Evolutionary conservation across 305 asterid species (phyloP).

Genomic region (Caryopteris hybrid): DNA sequence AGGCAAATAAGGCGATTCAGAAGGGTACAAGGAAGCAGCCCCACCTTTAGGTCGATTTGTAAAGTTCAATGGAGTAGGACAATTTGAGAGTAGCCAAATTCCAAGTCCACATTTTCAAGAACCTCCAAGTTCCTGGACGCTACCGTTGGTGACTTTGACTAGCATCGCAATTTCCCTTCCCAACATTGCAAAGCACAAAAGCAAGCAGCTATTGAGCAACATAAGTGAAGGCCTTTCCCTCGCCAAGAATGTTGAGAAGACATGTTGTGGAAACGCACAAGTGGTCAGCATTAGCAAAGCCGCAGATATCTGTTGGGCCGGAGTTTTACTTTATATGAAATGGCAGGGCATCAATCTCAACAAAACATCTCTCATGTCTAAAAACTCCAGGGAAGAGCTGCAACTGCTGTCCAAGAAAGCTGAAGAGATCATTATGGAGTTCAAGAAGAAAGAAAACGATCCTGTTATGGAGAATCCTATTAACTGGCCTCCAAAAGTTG

Average conservation of each 20-base stretch:
- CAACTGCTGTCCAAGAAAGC: neutral
- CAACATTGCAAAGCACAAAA: too few relatives aligned
- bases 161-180: too few relatives aligned
- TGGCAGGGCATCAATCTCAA: neutral
- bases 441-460: neutral
- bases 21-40: constrained; percentile 12
- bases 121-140: constrained; percentile 27
- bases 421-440: neutral
- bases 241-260: neutral
- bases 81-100: too few relatives aligned
- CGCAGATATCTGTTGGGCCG: neutral
- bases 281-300: neutral
- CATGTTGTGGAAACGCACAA: neutral
- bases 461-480: neutral
- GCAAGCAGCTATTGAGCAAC: too few relatives aligned
- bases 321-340: neutral
- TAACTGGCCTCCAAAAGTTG: neutral
- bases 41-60: neutral
- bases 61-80: constrained; percentile 11
- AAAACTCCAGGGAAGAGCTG: neutral
- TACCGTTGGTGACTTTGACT: constrained; percentile 22
- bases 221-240: too few relatives aligned
- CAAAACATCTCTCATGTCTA: neutral
- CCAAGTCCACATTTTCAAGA: constrained; percentile 5
- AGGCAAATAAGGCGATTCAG: too few relatives aligned